Conservation (phyloP, 1,139 yeast genomes). For the Candida mesenterica region DNA sequence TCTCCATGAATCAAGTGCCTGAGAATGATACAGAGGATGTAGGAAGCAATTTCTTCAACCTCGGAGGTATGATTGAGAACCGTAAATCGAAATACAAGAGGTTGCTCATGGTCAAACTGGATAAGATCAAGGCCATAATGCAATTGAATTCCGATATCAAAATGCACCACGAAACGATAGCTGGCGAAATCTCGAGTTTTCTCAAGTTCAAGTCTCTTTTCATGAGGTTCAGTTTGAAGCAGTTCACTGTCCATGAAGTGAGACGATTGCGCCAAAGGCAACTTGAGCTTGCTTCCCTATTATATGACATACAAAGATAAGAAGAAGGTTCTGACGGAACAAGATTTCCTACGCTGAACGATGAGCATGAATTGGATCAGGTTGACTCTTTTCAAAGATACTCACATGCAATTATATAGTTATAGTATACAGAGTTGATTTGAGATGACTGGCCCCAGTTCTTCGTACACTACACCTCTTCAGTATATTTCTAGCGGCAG, state of each 20-base stretch:
- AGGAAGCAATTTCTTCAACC: slow-evolving; percentile 27
- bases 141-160: slow-evolving; percentile 39
- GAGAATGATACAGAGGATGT: slow-evolving; percentile 13
- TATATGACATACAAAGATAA: slow-evolving; percentile 1
- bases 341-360: not conserved
- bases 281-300: slow-evolving; percentile 1
- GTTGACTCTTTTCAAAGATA: no score
- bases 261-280: slow-evolving; percentile 8
- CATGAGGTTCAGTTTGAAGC: slow-evolving; percentile 35
- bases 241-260: slow-evolving; percentile 21
- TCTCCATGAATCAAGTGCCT: slow-evolving; percentile 8
- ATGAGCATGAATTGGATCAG: no score
- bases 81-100: slow-evolving; percentile 35
- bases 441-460: no score
- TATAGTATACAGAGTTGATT: no score
- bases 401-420: no score
- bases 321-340: not conserved
- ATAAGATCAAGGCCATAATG: slow-evolving; percentile 33
- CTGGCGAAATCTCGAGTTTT: slow-evolving; percentile 61
- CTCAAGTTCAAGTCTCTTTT: slow-evolving; percentile 49
- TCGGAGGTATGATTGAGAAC: slow-evolving; percentile 36
- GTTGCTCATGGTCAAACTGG: slow-evolving; percentile 30
- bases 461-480: no score
- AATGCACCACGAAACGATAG: slow-evolving; percentile 55
- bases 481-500: no score